phyloP scores from a whole-genome alignment of 1,139 yeast genomes.

The Yamadazyma trypodendri region DNA sequence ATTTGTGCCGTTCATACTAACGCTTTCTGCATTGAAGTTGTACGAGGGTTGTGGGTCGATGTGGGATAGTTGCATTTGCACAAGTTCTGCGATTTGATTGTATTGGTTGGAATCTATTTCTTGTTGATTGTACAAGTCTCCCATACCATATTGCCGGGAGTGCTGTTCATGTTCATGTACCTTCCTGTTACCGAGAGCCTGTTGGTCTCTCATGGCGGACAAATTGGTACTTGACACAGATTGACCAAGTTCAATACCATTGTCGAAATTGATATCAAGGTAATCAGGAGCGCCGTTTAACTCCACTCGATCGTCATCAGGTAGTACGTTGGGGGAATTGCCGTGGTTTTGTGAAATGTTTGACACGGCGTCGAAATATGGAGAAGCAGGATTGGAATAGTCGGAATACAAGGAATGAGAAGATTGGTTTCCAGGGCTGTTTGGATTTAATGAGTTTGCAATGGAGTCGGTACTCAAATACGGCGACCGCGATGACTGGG shows the following conservation, averaged over 20 bases:
- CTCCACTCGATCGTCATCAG: conserved; percentile 3
- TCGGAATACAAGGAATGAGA: conserved; percentile 58
- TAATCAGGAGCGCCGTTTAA: conserved; percentile 9
- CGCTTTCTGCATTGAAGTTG: too few species aligned
- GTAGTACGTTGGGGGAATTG: conserved; percentile 7
- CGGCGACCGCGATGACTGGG: conserved; percentile 2
- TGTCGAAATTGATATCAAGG: conserved; percentile 24
- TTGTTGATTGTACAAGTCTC: neutral
- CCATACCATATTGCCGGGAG: conserved; percentile 7
- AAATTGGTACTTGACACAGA: conserved; percentile 41
- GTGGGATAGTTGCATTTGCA: conserved; percentile 10
- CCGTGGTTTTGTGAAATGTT: conserved; percentile 9
- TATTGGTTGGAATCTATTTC: conserved; percentile 10
- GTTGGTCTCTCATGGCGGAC: conserved; percentile 6
- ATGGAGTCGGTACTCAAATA: conserved; percentile 6
- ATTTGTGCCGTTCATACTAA: too few species aligned
- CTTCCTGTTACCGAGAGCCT: too few species aligned
- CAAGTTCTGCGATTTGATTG: conserved; percentile 12
- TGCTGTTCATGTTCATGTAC: conserved; percentile 4
- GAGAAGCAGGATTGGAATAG: conserved; percentile 39
- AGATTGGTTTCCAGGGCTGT: conserved; percentile 95
- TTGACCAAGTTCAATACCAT: conserved; percentile 42
- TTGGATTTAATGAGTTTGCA: conserved; percentile 79
- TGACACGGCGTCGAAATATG: conserved; percentile 40
- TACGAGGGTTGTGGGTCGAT: conserved; percentile 3